Evolutionary conservation across 768 basidiomycete genomes (phyloP).

Genomic region (Cyclocybe aegerita): DNA sequence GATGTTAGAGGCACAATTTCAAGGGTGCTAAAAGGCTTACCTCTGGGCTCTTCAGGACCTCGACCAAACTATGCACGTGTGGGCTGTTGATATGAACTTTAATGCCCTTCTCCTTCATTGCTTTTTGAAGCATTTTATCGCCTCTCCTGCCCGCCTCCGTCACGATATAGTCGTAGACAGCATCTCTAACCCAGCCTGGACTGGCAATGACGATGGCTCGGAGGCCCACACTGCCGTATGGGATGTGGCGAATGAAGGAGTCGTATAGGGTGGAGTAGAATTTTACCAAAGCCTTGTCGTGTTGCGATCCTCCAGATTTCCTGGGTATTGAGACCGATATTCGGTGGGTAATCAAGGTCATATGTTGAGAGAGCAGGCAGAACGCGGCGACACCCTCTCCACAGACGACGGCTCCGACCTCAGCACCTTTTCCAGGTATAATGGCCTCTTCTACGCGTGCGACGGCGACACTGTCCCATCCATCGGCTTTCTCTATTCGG

Average conservation of each 20-base stretch:
- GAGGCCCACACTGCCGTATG: conserved; percentile 68
- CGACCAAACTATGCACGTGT: conserved; percentile 94
- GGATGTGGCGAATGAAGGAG: conserved; percentile 87
- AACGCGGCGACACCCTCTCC: conserved; percentile 96
- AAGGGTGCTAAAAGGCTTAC: conserved; percentile 37
- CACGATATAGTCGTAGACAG: conserved; percentile 81
- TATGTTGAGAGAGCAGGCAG: conserved; percentile 93
- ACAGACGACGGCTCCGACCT: conserved; percentile 93
- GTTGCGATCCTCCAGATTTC: conserved; percentile 85
- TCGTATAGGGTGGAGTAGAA: conserved; percentile 88
- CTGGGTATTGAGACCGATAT: conserved; percentile 88
- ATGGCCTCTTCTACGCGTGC: conserved; percentile 85
- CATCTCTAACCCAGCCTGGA: conserved; percentile 93
- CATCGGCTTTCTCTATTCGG: conserved; percentile 80
- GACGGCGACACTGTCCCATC: conserved; percentile 91
- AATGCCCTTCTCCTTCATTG: conserved; percentile 78
- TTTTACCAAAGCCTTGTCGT: conserved; percentile 86
- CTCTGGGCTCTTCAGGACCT: conserved; percentile 93
- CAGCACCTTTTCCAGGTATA: conserved; percentile 91
- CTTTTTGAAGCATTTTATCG: conserved; percentile 80
- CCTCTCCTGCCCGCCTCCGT: conserved; percentile 76
- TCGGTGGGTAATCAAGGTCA: conserved; percentile 91
- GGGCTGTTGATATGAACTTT: conserved; percentile 91
- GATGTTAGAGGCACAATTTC: neutral
- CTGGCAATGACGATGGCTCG: conserved; percentile 95